Evolutionary conservation across 495 filamentous ascomycete genomes (phyloP).

Genomic region (Aspergillus kassunensis): DNA sequence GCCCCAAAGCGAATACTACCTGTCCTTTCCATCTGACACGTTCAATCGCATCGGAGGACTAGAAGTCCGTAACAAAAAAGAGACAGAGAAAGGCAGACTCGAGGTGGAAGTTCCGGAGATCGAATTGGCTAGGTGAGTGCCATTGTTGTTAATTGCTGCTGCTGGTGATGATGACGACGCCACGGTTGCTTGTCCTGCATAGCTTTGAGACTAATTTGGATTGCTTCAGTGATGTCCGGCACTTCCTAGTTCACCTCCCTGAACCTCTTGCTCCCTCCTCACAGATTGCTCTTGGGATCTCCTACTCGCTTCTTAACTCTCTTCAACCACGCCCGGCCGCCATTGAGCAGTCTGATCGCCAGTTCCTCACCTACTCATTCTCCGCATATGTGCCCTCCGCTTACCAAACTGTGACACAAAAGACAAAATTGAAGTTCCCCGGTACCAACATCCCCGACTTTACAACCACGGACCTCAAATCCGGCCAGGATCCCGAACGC

Average conservation of each 20-base stretch:
- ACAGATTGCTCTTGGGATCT: conserved; percentile 83
- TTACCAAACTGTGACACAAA: conserved; percentile 84
- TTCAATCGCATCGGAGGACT: conserved; percentile 75
- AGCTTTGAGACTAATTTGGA: conserved; percentile 1
- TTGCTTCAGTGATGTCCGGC: conserved; percentile 65
- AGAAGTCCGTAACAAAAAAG: conserved; percentile 89
- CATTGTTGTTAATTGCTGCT: conserved; percentile 22
- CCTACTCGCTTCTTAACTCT: conserved; percentile 70
- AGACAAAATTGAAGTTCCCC: conserved; percentile 92
- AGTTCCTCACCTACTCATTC: conserved; percentile 82
- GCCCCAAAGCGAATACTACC: conserved; percentile 82
- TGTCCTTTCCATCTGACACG: conserved; percentile 73
- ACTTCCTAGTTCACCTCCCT: conserved; percentile 76
- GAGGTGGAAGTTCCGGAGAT: conserved; percentile 54
- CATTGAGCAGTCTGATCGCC: conserved; percentile 76
- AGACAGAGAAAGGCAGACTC: conserved; percentile 61
- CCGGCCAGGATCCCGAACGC: conserved; percentile 72
- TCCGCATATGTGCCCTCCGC: conserved; percentile 76
- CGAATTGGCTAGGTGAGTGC: conserved; percentile 28
- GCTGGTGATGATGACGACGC: conserved; percentile 14
- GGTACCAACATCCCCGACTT: conserved; percentile 76
- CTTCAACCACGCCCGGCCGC: conserved; percentile 73
- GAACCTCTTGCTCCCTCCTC: conserved; percentile 66
- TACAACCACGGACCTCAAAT: conserved; percentile 60
- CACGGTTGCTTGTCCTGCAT: conserved; percentile 15